Evolutionary conservation across 306 rosid species (phyloP), one percentile per base, ranked within the genome.

Genomic region (Luffa acutangula): DNA sequence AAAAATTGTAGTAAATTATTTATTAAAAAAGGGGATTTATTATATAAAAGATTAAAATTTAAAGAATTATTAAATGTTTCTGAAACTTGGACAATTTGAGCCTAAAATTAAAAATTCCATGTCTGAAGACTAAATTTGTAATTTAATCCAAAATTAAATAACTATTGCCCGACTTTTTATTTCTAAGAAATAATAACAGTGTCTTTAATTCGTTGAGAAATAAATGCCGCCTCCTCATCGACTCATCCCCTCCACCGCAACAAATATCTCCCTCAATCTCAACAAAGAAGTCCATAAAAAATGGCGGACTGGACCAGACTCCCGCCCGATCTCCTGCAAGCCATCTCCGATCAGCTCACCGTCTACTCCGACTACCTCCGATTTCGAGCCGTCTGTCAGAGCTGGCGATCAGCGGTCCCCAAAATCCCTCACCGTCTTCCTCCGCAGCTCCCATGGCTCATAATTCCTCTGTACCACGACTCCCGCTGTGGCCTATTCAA

Each of bases 391-490:
- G 87, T 88, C 1, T 90, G 92, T 53, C 82, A 63, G 17, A 88
- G 76, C 66, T 90, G 91, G 88, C 89, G 83, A 34, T 74, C 83
- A 20, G 84, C 85, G 13, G 57, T 84, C 41, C 86, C 87, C 11
- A 66, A 79, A 71, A 81, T 49, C 65, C 97, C 96, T 39, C 39
- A 18, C 45, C 85, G 85, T 75, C 97, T 92, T 25, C 91, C 90
- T 59, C 90, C 91, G 4, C 96, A 90, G 46, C 92, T 88, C 45
- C 97, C 96, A 0, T 90, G 89, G 81, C 92, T 90, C 62, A 84
- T 92, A 85, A 89, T 92, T n/a, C 88, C 93, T 56, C 81, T 65
- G 6, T 72, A 79, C 75, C 70, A 31, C 80, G 70, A 73, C 20
- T 79, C 92, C 21, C 88, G 69, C 51, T 82, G 81, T 42, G 80